Base-by-base conservation (phyloP, 495 filamentous ascomycete species). In the Cairneyella variabilis region DNA sequence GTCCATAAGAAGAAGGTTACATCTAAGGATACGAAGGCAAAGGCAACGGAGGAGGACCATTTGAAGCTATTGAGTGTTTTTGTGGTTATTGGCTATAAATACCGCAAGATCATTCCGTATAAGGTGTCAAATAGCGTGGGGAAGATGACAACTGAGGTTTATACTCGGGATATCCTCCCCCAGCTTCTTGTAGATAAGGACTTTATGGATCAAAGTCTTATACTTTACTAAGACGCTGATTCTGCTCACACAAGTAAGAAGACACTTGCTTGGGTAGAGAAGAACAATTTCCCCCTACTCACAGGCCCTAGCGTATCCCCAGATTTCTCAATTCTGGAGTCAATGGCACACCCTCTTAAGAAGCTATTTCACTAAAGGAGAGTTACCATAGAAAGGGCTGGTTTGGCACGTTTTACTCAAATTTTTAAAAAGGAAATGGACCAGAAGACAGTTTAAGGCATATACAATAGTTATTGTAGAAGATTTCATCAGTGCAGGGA, bases 1-100 rank as follows among this genome's bases (percentile, higher is more conserved):
- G 40, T 53, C n/a, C 26, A 53, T 17, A 2, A 18, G 7, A 56
- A 56, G 47, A 51, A 50, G 36, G 32, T 56, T 44, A 56, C 30
- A 20, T 22, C 38, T 8, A 53, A 53, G 20, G 50, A 53, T 45
- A 44, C 28, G 7, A 53, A 53, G 23, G 50, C 50, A 36, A 53
- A 53, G 23, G 50, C 50, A 53, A 30, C 22, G 27, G 50, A 53
- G 23, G 50, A 53, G 34, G 40, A 53, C 22, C 38, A 30, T 25
- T n/a, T 53, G 8, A 28, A 42, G 38, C 40, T 53, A 32, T 16
- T 44, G 21, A 53, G 45, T 44, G 28, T 45, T 17, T 53, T 53
- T 44, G 39, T 53, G 2, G 20, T 53, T 23, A 34, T 53, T 44
- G 27, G 50, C n/a, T 44, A 45, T 30, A 37, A 53, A 17, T 53